Evolutionary conservation across 345 rosid genomes (phyloP).

Genomic region (Eucalyptus pumila): DNA sequence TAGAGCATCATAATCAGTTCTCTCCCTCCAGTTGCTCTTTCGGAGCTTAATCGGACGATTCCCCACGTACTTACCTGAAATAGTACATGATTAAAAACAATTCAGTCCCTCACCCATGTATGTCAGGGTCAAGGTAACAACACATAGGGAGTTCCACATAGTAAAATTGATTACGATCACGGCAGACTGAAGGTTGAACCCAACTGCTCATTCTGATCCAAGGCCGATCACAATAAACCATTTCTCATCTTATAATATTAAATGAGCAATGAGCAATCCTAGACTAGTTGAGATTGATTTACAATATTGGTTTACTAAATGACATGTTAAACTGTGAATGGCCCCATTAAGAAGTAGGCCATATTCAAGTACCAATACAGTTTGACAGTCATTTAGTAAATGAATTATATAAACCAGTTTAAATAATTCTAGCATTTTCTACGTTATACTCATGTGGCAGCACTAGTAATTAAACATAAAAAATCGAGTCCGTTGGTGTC

Average conservation of each 20-base stretch:
- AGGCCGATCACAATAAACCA: neutral
- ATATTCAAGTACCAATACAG: neutral
- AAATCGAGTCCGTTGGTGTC: neutral
- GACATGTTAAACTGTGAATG: neutral
- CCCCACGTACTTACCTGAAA: conserved; percentile 91
- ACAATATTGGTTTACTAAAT: neutral
- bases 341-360: neutral
- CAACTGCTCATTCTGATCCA: neutral
- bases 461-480: neutral
- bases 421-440: neutral
- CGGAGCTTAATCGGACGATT: conserved; percentile 90
- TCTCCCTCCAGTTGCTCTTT: conserved; percentile 97
- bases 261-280: neutral
- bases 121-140: neutral
- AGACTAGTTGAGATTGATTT: neutral
- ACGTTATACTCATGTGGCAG: neutral
- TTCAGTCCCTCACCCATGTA: neutral
- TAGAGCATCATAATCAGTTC: conserved; percentile 64
- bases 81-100: neutral
- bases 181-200: neutral
- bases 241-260: neutral
- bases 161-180: neutral
- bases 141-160: neutral
- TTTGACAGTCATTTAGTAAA: neutral
- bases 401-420: neutral